A percentile compares a stretch with the other conserved stretches of the same genome.
Evolutionary conservation across 345 rosid genomes (phyloP).

Genomic region (Capsella bursapastoris): DNA sequence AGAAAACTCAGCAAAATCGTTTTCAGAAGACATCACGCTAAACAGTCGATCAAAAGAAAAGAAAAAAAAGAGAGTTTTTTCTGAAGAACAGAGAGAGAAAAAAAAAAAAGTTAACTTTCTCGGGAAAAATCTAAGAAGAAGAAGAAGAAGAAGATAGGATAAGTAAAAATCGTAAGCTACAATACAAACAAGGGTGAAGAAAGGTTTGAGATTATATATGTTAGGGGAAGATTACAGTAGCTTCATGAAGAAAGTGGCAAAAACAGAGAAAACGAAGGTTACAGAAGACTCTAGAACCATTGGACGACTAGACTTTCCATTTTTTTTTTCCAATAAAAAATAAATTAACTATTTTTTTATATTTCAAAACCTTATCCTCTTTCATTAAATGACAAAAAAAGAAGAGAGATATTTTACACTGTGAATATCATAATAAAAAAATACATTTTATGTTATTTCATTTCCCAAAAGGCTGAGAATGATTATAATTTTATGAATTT

Average conservation of each 20-base stretch:
- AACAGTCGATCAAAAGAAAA: neutral
- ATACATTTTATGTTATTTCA: neutral
- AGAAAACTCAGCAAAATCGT: constrained; percentile 29
- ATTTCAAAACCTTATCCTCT: constrained; percentile 36
- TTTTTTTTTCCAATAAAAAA: neutral
- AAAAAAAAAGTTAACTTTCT: constrained; percentile 13
- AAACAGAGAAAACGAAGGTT: constrained; percentile 9
- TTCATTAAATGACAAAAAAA: constrained; percentile 5
- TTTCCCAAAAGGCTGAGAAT: neutral
- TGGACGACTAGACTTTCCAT: neutral
- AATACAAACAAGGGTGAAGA: neutral
- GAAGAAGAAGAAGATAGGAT: neutral
- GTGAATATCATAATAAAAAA: neutral
- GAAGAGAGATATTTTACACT: neutral
- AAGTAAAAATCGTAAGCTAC: constrained; percentile 1
- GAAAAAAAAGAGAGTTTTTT: neutral
- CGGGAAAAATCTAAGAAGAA: neutral
- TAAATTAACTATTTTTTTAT: neutral
- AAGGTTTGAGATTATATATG: constrained; percentile 18
- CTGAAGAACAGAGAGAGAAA: neutral
- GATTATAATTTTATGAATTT: neutral
- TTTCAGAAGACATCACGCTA: constrained; percentile 36
- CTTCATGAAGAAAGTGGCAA: neutral
- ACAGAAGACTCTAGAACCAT: constrained; percentile 40
- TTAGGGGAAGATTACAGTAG: constrained; percentile 3